Evolutionary conservation across 2,329 filamentous ascomycete genomes (phyloP).

Genomic region (Epichloe brachyelytri): DNA sequence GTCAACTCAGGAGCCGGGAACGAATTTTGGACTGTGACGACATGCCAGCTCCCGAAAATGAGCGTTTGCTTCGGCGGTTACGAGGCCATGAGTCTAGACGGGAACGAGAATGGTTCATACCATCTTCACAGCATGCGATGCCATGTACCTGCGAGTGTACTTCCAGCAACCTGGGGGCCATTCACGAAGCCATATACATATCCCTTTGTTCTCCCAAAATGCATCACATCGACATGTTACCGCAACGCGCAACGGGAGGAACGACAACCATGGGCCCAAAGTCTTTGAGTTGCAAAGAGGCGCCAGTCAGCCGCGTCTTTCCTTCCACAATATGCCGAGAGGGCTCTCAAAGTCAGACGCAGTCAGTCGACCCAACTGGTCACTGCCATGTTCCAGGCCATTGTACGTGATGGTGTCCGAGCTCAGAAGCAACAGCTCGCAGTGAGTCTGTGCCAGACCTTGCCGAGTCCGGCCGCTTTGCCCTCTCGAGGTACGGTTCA

Average conservation of each 20-base stretch:
- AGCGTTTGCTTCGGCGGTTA: too few species aligned
- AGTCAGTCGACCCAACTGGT: background rate
- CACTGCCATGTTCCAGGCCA: background rate
- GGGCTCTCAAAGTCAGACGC: background rate
- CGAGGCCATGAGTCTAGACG: too few species aligned
- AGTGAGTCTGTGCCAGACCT: constrained; percentile 4
- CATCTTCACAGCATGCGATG: too few species aligned
- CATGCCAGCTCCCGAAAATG: too few species aligned
- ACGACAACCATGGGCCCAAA: background rate
- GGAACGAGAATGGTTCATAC: too few species aligned
- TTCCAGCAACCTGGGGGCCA: too few species aligned
- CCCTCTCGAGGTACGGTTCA: background rate
- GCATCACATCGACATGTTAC: background rate
- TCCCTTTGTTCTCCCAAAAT: background rate
- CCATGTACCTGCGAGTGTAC: too few species aligned
- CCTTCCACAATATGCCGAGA: background rate
- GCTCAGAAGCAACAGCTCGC: constrained; percentile 1
- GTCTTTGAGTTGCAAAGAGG: background rate
- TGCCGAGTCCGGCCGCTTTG: constrained; percentile 2
- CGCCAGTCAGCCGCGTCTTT: background rate
- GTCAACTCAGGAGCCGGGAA: too few species aligned
- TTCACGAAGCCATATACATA: too few species aligned
- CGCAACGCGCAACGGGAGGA: background rate
- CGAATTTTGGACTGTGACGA: too few species aligned
- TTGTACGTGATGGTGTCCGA: constrained; percentile 5